These are phyloP conservation scores for Calonectria leucothoes DNA, from an alignment of 2,329 filamentous ascomycete genomes.

Conservation along the genomic window DNA sequence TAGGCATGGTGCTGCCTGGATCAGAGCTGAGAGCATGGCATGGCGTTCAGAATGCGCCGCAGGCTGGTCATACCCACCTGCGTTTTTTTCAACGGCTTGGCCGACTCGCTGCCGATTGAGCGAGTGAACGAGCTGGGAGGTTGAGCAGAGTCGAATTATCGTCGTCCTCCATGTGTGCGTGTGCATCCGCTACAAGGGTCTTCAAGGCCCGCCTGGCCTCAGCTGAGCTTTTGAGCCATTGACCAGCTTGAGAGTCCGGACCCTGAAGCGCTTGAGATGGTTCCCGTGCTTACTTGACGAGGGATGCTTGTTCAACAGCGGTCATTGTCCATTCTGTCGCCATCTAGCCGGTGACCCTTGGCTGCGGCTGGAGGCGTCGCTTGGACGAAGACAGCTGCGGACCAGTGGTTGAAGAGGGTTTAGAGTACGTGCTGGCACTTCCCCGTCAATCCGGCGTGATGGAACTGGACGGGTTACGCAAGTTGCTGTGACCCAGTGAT, in stretches of 20 bases:
- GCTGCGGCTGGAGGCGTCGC: neutral
- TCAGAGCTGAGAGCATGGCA: constrained; percentile 24
- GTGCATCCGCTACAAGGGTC: neutral
- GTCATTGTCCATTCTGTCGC: neutral
- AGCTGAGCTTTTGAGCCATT: neutral
- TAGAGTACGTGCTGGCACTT: neutral
- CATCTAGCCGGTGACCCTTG: neutral
- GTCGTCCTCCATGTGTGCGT: neutral
- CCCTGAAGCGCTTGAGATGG: constrained; percentile 1
- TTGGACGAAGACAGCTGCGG: neutral
- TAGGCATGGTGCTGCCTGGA: neutral
- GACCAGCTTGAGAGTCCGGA: neutral
- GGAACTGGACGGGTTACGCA: constrained; percentile 1
- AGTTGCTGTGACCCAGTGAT: constrained; percentile 33
- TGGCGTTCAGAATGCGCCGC: constrained; percentile 12
- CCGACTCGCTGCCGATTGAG: constrained; percentile 6
- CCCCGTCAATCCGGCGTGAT: constrained; percentile 19
- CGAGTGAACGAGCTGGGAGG: neutral
- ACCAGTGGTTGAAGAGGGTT: neutral
- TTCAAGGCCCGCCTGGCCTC: neutral
- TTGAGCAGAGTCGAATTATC: neutral
- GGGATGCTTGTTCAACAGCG: constrained; percentile 6
- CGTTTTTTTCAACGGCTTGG: constrained; percentile 24
- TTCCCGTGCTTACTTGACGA: constrained; percentile 5
- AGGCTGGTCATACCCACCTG: neutral